Base-by-base conservation (phyloP, 768 basidiomycete genomes). In the Hemileccinum rubropunctum region DNA sequence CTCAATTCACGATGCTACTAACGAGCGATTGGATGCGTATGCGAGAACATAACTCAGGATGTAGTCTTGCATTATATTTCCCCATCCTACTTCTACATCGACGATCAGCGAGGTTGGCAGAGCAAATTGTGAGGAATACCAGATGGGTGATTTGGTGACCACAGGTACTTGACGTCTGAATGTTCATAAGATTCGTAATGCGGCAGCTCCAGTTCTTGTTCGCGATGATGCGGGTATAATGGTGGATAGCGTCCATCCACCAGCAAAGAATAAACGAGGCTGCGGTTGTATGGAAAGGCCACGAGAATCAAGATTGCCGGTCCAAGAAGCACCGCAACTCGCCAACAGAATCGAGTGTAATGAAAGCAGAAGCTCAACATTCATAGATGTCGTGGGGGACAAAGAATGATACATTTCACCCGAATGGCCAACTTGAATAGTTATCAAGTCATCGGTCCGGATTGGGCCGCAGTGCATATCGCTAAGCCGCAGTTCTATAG, bases 121-220 rank as follows among this genome's bases (percentile, higher is more conserved):
- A 15, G n/a, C 0, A 3, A 11, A 11, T 15, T 27, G 10, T 20
- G 28, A 6, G 30, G n/a, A 40, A 44, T 53, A 52, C 51, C 21
- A 35, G 34, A 42, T 42, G 67, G 72, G 54, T 80, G 77, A 49
- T 77, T 78, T 17, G 75, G 71, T 17, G 76, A 64, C 65, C 69
- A 79, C 3, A 81, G 45, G 48, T 73, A 80, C 47, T 69, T 72
- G 32, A 66, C 61, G 12, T 64, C 52, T 20, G 56, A 53, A 5
- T 62, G 71, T 27, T 73, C 68, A 5, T 73, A 62, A 0, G 45
- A 20, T 36, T 65, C 52, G 44, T 77, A 74, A 41, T 78, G 76
- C 1, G 75, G 71, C 0, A 79, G 57, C 3, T 47, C 42, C 6
- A 69, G 59, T 53, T 80, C 73, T 28, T 62, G 67, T 33, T 67